Evolutionary conservation across 495 filamentous ascomycete genomes (phyloP), one percentile per base, ranked within the genome.

Genomic region (Hypoxylon crocopeplum): DNA sequence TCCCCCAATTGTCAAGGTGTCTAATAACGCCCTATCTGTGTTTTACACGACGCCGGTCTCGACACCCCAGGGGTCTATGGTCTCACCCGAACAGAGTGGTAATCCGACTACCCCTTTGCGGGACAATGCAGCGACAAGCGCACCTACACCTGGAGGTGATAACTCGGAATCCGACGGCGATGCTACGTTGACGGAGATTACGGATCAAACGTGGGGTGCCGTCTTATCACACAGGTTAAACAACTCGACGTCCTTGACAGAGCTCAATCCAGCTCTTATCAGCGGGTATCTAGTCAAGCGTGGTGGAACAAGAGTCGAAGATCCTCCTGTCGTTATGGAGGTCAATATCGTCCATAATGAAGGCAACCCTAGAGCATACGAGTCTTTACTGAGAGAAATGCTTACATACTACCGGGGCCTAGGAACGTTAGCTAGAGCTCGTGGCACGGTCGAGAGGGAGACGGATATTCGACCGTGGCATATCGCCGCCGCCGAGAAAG

Each of bases 201-300:
- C 83, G 16, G 93, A 98, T 49, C 88, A 92, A 47, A 88, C 85
- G 2, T 97, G 90, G 90, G 87, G 85, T 21, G 82, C 92, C 16
- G 73, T 96, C 12, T 75, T 92, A 37, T 74, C 80, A 0, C 88
- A 92, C 69, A 81, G 87, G n/a, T 79, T 91, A 13, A 86, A 87
- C 69, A 87, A 84, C 62, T 85, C 86, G 2, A 73, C 79, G 1
- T 84, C 84, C 8, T 70, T 87, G 16, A 81, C 81, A 5, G 86
- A 89, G 48, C 81, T 86, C 55, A 82, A 81, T 46, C 84, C 86
- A 17, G 79, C 83, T 3, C 76, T 93, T 20, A 81, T 84, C 21
- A 89, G 86, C 60, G 91, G 89, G 15, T 89, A 90, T 70, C 79
- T 95, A 17, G 73, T 93, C 63, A 92, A 92, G 67, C 84, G 92